phyloP scores from a whole-genome alignment of 495 filamentous ascomycete species.

The Daldinia decipiens region DNA sequence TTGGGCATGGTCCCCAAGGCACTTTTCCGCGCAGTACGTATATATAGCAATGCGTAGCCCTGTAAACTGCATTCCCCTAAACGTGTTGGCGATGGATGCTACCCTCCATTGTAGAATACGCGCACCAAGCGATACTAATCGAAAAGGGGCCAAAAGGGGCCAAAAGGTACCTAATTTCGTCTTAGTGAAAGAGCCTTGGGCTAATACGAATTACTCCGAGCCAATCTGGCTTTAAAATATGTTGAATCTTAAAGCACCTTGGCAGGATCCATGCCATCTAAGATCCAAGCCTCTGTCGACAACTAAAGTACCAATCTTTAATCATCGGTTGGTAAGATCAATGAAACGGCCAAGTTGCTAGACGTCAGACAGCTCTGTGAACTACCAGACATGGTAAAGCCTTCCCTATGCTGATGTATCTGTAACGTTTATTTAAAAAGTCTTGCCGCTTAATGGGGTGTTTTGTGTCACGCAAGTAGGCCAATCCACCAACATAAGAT shows the following conservation, averaged over 20 bases:
- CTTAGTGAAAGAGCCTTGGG: background rate
- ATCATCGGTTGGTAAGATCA: background rate
- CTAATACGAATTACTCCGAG: background rate
- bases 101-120: background rate
- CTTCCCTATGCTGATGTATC: background rate
- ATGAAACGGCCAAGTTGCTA: background rate
- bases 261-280: background rate
- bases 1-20: no score
- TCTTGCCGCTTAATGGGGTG: background rate
- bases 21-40: no score
- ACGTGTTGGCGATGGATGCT: background rate
- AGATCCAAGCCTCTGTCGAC: background rate
- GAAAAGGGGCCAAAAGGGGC: background rate
- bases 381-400: background rate
- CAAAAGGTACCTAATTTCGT: background rate
- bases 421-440: background rate
- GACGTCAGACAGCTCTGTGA: background rate
- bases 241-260: background rate
- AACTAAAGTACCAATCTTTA: background rate
- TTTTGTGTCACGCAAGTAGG: background rate
- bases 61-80: background rate
- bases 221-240: background rate
- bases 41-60: background rate
- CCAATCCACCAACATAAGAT: background rate
- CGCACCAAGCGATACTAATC: background rate